Percentiles rank a stretch among this genome's conserved stretches.
These are phyloP conservation scores for Populus nigra DNA, from an alignment of 345 rosid genomes.

Conservation along the genomic window DNA sequence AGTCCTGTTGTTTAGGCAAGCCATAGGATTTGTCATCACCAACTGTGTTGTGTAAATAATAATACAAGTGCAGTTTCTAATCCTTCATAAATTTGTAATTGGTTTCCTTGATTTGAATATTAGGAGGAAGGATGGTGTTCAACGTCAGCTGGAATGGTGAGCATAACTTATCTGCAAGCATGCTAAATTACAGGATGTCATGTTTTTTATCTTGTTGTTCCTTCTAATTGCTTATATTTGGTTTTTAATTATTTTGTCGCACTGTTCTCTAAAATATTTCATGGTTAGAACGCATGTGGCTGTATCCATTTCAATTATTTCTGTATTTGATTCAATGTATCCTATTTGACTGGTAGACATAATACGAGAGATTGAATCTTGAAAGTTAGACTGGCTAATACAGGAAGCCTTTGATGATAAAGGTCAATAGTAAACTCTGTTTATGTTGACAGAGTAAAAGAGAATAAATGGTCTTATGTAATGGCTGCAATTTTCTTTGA, in stretches of 20 bases:
- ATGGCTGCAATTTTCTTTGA: no score
- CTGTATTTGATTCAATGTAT: no score
- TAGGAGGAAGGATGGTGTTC: constrained; percentile 62
- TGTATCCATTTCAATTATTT: no score
- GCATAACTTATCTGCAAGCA: constrained; percentile 19
- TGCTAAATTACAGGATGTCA: constrained; percentile 7
- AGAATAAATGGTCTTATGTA: no score
- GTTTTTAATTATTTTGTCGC: background rate
- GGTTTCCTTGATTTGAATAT: constrained; percentile 9
- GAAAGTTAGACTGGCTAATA: no score
- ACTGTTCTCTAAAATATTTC: no score
- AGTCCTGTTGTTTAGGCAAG: background rate
- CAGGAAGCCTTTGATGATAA: no score
- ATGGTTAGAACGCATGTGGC: no score
- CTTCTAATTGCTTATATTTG: background rate
- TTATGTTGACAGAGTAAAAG: no score
- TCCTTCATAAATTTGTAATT: background rate
- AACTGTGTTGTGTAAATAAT: background rate
- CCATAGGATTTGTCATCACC: background rate
- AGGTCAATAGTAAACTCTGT: no score
- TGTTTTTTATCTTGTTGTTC: background rate
- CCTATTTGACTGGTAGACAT: no score
- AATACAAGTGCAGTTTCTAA: background rate
- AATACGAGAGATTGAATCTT: no score
- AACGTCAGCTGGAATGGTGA: constrained; percentile 82